Evolutionary conservation across 2,329 filamentous ascomycete species (phyloP).

Genomic region (Ilyonectria destructans): DNA sequence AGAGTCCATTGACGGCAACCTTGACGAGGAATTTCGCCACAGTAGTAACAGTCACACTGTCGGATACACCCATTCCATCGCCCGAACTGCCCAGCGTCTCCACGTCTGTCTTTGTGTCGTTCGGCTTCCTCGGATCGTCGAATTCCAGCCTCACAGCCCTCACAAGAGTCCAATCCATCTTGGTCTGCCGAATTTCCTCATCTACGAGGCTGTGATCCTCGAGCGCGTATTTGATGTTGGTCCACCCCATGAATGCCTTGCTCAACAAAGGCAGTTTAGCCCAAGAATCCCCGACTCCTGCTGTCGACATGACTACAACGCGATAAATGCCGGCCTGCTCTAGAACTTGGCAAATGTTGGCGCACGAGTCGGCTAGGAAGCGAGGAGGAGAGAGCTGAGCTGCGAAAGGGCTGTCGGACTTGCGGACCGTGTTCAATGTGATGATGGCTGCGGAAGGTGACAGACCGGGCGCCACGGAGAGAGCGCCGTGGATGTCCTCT

Average conservation of each 20-base stretch:
- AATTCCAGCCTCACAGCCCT: slow-evolving; percentile 53
- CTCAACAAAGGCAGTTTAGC: slow-evolving; percentile 52
- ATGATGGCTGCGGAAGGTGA: slow-evolving; percentile 54
- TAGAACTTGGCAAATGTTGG: slow-evolving; percentile 54
- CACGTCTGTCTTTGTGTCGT: slow-evolving; percentile 34
- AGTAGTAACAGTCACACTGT: slow-evolving; percentile 49
- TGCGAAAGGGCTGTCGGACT: slow-evolving; percentile 60
- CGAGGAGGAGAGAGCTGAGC: slow-evolving; percentile 57
- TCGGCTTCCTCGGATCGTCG: slow-evolving; percentile 44
- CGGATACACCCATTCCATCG: slow-evolving; percentile 51
- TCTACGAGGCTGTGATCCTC: slow-evolving; percentile 57
- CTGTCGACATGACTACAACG: slow-evolving; percentile 59
- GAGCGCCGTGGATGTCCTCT: slow-evolving; percentile 52
- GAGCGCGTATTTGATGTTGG: slow-evolving; percentile 59
- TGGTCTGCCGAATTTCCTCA: slow-evolving; percentile 53
- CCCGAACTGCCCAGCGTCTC: slow-evolving; percentile 51
- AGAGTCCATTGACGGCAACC: slow-evolving; percentile 48
- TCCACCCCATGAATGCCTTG: slow-evolving; percentile 57
- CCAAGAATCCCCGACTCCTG: slow-evolving; percentile 59
- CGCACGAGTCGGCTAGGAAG: slow-evolving; percentile 57
- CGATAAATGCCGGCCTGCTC: slow-evolving; percentile 51
- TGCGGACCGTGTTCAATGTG: slow-evolving; percentile 59
- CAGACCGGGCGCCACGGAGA: slow-evolving; percentile 39
- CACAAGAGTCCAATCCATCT: slow-evolving; percentile 58
- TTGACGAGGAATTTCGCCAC: slow-evolving; percentile 56